phyloP scores from a whole-genome alignment of 2,329 filamentous ascomycete genomes.

The Pseudogymnoascus sp. region DNA sequence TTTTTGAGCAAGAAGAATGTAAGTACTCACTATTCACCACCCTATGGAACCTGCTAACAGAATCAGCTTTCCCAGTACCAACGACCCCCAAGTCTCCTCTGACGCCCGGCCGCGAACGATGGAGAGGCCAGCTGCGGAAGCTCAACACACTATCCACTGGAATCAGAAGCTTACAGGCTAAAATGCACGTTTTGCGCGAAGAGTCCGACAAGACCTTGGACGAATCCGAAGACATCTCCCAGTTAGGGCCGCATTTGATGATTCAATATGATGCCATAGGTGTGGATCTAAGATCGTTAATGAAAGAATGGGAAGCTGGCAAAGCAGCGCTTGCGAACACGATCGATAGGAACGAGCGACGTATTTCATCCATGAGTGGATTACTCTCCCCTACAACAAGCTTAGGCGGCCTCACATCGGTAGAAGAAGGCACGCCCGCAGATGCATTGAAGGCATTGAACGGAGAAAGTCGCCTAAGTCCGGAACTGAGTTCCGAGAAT shows the following conservation, averaged over 20 bases:
- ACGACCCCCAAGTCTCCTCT: slow-evolving; percentile 50
- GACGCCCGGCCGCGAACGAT: slow-evolving; percentile 70
- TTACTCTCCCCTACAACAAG: slow-evolving; percentile 50
- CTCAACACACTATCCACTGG: slow-evolving; percentile 82
- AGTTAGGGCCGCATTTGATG: slow-evolving; percentile 72
- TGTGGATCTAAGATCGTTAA: slow-evolving; percentile 68
- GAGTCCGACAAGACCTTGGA: slow-evolving; percentile 76
- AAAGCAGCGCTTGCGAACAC: slow-evolving; percentile 73
- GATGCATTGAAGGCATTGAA: slow-evolving; percentile 72
- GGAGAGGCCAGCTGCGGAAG: slow-evolving; percentile 80
- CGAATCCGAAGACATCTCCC: slow-evolving; percentile 60
- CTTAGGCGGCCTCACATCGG: slow-evolving; percentile 58
- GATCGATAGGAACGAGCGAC: slow-evolving; percentile 71
- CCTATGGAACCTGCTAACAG: slow-evolving; percentile 20
- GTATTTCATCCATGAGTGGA: slow-evolving; percentile 52
- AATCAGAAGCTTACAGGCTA: slow-evolving; percentile 86
- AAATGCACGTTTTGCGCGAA: slow-evolving; percentile 83
- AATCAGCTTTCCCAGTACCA: slow-evolving; percentile 42
- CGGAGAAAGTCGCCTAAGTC: slow-evolving; percentile 51
- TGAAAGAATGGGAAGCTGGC: slow-evolving; percentile 80
- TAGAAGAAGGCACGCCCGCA: slow-evolving; percentile 49
- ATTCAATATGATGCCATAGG: slow-evolving; percentile 93
- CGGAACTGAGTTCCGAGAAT: slow-evolving; percentile 50
- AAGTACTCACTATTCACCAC: slow-evolving; percentile 29
- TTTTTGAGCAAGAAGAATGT: slow-evolving; percentile 75